Evolutionary conservation across 371 early-diverging fungal species (phyloP).

Genomic region (Apophysomyces trapeziformis): DNA sequence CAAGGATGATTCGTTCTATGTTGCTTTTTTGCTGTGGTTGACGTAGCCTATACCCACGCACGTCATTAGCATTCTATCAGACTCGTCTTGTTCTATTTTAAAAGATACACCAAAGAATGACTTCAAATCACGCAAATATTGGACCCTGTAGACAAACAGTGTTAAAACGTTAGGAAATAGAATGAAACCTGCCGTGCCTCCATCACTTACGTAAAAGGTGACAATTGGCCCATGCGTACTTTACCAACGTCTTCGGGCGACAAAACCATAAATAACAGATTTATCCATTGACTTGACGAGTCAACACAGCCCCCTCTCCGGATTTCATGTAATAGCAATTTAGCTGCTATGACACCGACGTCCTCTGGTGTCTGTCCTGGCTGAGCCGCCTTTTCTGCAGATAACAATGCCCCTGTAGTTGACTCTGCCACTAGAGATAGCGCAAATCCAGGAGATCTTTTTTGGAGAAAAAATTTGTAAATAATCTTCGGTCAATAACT

Average conservation of each 20-base stretch:
- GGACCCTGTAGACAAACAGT: slow-evolving; percentile 56
- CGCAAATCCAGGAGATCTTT: slow-evolving; percentile 90
- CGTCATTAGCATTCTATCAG: slow-evolving; percentile 76
- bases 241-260: slow-evolving; percentile 94
- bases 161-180: not conserved
- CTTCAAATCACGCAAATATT: slow-evolving; percentile 89
- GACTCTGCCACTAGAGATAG: slow-evolving; percentile 92
- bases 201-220: slow-evolving; percentile 80
- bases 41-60: slow-evolving; percentile 91
- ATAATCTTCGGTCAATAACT: not conserved
- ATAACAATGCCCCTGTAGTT: slow-evolving; percentile 80
- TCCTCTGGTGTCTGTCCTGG: slow-evolving; percentile 88
- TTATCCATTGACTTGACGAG: slow-evolving; percentile 86
- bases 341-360: slow-evolving; percentile 77
- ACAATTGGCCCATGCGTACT: slow-evolving; percentile 83
- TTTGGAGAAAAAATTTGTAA: not conserved
- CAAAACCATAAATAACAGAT: slow-evolving; percentile 83
- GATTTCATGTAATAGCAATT: slow-evolving; percentile 83
- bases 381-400: slow-evolving; percentile 84
- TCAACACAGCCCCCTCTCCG: slow-evolving; percentile 91
- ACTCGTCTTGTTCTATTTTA: slow-evolving; percentile 85
- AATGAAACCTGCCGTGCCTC: not conserved
- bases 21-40: slow-evolving; percentile 86
- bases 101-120: slow-evolving; percentile 89
- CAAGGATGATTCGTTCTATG: slow-evolving; percentile 38